Evolutionary conservation across 768 basidiomycete genomes (phyloP), one percentile per base, ranked within the genome.

Genomic region (Phylloporus scabripes): DNA sequence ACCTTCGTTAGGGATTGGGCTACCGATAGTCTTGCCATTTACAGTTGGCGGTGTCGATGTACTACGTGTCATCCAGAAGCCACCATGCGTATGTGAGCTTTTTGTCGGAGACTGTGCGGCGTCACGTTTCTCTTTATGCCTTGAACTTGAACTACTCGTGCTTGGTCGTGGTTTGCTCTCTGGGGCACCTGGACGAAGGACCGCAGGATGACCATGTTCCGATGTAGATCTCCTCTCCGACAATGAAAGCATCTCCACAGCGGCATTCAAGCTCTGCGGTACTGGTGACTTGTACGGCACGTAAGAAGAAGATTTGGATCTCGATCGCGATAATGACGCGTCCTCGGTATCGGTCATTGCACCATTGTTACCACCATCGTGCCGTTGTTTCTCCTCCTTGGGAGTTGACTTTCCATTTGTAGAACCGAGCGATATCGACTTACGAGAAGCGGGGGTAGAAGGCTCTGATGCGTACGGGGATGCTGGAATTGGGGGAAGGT

Each of bases 181-280:
- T 33, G 23, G 42, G 10, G 32, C 36, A 1, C 54, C 54, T 5
- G 60, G 62, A 36, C 47, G 53, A 32, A 56, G 56, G 9, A 45
- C 46, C 20, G 50, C n/a, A 34, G 53, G 51, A 42, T 56, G 60
- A 11, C 64, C 62, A 39, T 56, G 55, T 34, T 68, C 66, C 15
- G 68, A 68, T 1, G 55, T 36, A 17, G 66, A 57, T 45, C 56
- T 62, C 45, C 44, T 65, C 40, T 67, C 66, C 9, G 68, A 60
- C 37, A 63, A 51, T 12, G 66, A 65, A 9, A 89, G 67, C 67
- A 82, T 77, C 65, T 89, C 83, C 29, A 85, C 69, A 14, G 84
- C 86, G 48, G 85, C 86, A 55, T 76, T 79, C 40, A 90, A 71
- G 53, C 84, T 87, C 67, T 87, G 86, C 0, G 83, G 82, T 46